Evolutionary conservation across 768 basidiomycete genomes (phyloP), one percentile per base, ranked within the genome.

Genomic region (Cytidiella melzeri): DNA sequence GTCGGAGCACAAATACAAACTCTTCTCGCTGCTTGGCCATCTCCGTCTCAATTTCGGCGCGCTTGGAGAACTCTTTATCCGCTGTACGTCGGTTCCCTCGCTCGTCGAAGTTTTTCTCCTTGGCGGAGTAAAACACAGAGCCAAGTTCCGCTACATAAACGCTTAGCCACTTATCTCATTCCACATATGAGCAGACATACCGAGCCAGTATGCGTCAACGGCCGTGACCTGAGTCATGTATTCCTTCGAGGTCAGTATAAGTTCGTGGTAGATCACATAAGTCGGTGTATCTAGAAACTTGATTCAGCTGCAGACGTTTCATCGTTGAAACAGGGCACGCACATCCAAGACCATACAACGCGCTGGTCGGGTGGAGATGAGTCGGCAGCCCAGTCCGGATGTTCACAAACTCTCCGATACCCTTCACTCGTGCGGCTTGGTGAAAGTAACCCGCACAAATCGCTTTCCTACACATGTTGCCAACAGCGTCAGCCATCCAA

Each of bases 151-250:
- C 93, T 92, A 57, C 2, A 34, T 19, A 38, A 51, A 39, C 34
- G 34, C 40, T 50, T 40, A 58, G 54, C 12, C 12, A 25, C 50
- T 38, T 53, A 57, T 42, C 2, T 41, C 4, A 18, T 20, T 45
- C 9, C 20, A 21, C 47, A 26, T 26, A 34, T 25, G 3, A 11
- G 41, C 4, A 2, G 47, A 64, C 75, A 63, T 67, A 90, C 92
- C 93, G 28, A 98, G 78, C 96, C 96, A 99, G 67, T 93, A 93
- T 3, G 96, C 84, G 62, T 98, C 93, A 54, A 98, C 88, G 0
- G 95, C 83, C 2, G 96, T 97, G n/a, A 99, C 96, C 65, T 93
- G 92, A 15, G 94, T 95, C 94, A 97, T 96, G 69, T 99, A 99
- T 67, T 91, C 86, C 62, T 94, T 95, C 26, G 93, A 94, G 10